Base-by-base conservation (phyloP, 2,329 filamentous ascomycete genomes). In the Sporothrix brasiliensis region DNA sequence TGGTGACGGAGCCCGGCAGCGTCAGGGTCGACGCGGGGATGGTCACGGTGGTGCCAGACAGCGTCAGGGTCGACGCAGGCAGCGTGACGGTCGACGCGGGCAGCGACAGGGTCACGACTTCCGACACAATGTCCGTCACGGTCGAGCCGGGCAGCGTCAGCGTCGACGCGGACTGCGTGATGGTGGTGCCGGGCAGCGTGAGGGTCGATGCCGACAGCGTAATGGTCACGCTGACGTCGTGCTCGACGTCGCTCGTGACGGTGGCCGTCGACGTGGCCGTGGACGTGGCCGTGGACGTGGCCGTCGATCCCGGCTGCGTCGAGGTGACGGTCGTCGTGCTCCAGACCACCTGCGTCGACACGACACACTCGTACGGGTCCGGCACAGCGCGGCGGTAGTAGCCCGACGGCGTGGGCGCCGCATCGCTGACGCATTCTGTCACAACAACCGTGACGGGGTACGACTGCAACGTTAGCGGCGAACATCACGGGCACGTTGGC, bases 141-240 rank as follows among this genome's bases (percentile, higher is more conserved):
- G 72, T 74, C 10, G 66, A 53, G 5, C 53, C 70, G 9, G 68
- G 24, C 10, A 44, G 30, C 1, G 71, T 72, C 24, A 70, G 53
- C 0, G 68, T 70, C 10, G 68, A 66, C 11, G 50, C 68, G 6
- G 68, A 39, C 53, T 61, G 39, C 14, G 73, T 74, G n/a, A 69
- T 41, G 11, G 65, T 72, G 19, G 41, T 24, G 47, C 67, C 70
- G 44, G 49, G 11, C 11, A 41, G 30, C 6, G 71, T 73, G 30
- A 72, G 67, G 10, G 70, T 72, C 30, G 66, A 67, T 14, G 67
- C 73, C 9, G 74, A 71, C 16, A 69, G 54, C 3, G 74, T 74
- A 10, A 71, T 27, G 27, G 63, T 70, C n/a, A 54, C 44, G 50
- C 49, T 39, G 11, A 68, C 67, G 19, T 53, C 52, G n/a, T 69